Conservation (phyloP, 805 yeast genomes). For the Diddensiella caesifluorescens region DNA sequence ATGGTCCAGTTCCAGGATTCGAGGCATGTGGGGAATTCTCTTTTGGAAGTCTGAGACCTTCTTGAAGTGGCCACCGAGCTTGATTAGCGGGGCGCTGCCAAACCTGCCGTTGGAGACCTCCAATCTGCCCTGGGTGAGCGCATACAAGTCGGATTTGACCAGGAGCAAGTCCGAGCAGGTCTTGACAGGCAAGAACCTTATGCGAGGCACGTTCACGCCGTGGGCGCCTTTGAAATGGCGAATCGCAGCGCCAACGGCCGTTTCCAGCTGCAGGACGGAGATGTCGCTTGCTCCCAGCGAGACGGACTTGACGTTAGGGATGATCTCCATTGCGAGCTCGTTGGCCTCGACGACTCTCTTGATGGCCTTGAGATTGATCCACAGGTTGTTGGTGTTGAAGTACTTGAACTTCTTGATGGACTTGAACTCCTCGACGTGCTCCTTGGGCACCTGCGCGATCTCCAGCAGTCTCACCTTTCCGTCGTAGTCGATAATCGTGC, state of each 20-base stretch:
- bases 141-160: constrained; percentile 92
- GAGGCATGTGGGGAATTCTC: constrained; percentile 93
- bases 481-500: constrained; percentile 93
- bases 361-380: constrained; percentile 94
- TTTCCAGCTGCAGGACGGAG: constrained; percentile 90
- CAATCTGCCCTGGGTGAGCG: constrained; percentile 85
- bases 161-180: constrained; percentile 91
- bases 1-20: constrained; percentile 93
- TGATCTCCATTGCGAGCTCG: constrained; percentile 83
- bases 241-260: constrained; percentile 99
- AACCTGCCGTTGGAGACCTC: constrained; percentile 78
- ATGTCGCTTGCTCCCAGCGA: constrained; percentile 70
- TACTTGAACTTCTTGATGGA: constrained; percentile 96
- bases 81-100: constrained; percentile 89
- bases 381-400: constrained; percentile 95
- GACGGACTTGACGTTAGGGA: constrained; percentile 88
- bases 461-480: constrained; percentile 92
- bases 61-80: constrained; percentile 94
- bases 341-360: constrained; percentile 84
- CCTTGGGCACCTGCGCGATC: constrained; percentile 98
- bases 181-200: constrained; percentile 96
- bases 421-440: constrained; percentile 96
- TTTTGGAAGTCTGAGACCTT: constrained; percentile 87
- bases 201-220: constrained; percentile 97
- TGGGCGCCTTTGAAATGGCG: constrained; percentile 92